Evolutionary conservation across 2,329 filamentous ascomycete genomes (phyloP).

Genomic region (Colletotrichum plurivorum): DNA sequence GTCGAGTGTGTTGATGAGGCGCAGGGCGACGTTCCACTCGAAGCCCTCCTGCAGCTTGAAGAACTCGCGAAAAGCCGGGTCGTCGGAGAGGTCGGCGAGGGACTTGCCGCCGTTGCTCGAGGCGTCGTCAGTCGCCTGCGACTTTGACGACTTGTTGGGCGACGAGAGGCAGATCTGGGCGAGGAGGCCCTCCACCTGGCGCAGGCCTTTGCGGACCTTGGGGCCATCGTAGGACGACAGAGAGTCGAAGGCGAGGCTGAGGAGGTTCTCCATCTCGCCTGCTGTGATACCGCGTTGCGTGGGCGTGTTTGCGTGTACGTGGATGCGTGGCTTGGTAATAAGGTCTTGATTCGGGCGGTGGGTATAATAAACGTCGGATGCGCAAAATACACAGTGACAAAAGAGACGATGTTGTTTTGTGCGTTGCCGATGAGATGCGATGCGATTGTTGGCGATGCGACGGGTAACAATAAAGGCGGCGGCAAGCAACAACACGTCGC

Average conservation of each 20-base stretch:
- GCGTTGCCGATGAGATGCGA: slow-evolving; percentile 13
- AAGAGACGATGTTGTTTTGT: slow-evolving; percentile 32
- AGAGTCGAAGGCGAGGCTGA: slow-evolving; percentile 96
- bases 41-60: slow-evolving; percentile 98
- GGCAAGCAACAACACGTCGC: slow-evolving; percentile 9
- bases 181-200: slow-evolving; percentile 93
- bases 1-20: slow-evolving; percentile 88
- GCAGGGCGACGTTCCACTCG: slow-evolving; percentile 95
- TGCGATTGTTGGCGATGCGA: slow-evolving; percentile 9
- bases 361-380: slow-evolving; percentile 14
- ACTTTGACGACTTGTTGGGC: slow-evolving; percentile 45
- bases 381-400: slow-evolving; percentile 23
- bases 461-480: slow-evolving; percentile 12
- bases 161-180: slow-evolving; percentile 91
- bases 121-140: slow-evolving; percentile 31
- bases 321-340: slow-evolving; percentile 18
- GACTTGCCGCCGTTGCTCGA: slow-evolving; percentile 63
- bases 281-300: slow-evolving; percentile 7
- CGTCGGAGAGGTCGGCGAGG: slow-evolving; percentile 79
- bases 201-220: slow-evolving; percentile 93
- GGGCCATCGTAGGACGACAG: slow-evolving; percentile 90
- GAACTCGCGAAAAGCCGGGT: slow-evolving; percentile 94
- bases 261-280: slow-evolving; percentile 84
- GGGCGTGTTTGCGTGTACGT: background rate
- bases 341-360: slow-evolving; percentile 36